These are phyloP conservation scores for Ceratocystis huliohia DNA, from an alignment of 2,329 filamentous ascomycete genomes.

Conservation along the genomic window DNA sequence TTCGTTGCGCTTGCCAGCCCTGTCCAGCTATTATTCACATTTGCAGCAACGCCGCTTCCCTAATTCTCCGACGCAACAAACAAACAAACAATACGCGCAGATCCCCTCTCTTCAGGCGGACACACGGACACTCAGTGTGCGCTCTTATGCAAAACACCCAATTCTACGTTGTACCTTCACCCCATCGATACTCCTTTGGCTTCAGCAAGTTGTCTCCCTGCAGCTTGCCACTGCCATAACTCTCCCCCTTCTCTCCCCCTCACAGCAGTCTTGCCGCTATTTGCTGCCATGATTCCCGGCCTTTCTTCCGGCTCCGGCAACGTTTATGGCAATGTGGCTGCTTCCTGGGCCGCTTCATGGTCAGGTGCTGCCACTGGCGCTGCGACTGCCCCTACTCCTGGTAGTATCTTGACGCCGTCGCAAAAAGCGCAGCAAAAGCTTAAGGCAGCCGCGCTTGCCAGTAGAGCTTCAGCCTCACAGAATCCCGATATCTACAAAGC, in stretches of 20 bases:
- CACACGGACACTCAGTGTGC: no score
- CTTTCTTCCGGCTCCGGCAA: constrained; percentile 22
- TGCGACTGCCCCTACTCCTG: not conserved
- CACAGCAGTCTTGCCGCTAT: not conserved
- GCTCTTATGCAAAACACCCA: no score
- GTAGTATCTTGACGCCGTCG: not conserved
- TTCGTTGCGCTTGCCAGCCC: not conserved
- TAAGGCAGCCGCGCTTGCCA: constrained; percentile 7
- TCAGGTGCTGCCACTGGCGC: not conserved
- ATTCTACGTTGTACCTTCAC: no score
- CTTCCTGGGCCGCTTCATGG: constrained; percentile 18
- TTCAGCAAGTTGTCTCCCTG: not conserved
- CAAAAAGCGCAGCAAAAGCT: constrained; percentile 13
- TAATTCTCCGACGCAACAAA: no score
- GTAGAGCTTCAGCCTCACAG: not conserved
- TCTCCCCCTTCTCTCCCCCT: not conserved
- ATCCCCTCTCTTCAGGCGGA: no score
- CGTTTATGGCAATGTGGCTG: not conserved
- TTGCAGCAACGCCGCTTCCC: no score
- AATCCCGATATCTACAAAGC: not conserved
- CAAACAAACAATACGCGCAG: no score
- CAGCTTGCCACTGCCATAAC: not conserved
- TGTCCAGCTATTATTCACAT: not conserved
- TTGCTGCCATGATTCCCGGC: constrained; percentile 24
- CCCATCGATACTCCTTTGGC: not conserved